Percentiles rank a stretch among this genome's conserved stretches.
Conservation (phyloP, 192 early-diverging fungal species). For the Coemansia sp. region DNA sequence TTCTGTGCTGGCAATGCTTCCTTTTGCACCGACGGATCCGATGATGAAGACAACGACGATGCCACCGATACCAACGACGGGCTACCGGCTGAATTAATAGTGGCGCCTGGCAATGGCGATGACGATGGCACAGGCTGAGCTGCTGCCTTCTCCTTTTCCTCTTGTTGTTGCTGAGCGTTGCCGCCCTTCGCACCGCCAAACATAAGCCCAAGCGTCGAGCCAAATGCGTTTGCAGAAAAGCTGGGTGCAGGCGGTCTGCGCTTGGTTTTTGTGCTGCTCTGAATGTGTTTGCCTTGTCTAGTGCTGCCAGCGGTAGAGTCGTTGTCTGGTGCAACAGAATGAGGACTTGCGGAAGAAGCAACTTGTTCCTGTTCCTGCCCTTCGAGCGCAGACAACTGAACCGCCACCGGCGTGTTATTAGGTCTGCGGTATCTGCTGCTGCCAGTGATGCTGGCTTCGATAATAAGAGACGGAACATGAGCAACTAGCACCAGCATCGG, state of each 20-base stretch:
- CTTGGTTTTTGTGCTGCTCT: conserved; percentile 13
- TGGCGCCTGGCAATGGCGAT: too few species aligned
- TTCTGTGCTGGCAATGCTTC: neutral
- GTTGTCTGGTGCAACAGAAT: too few species aligned
- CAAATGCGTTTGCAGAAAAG: conserved; percentile 15
- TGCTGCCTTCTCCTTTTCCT: neutral
- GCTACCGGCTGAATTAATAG: neutral
- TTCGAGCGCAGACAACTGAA: too few species aligned
- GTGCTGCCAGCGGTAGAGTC: neutral
- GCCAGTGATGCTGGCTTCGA: conserved; percentile 9
- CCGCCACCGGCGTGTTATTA: neutral
- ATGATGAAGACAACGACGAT: neutral
- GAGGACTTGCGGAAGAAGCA: neutral
- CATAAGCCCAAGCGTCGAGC: conserved; percentile 43
- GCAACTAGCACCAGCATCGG: conserved; percentile 33
- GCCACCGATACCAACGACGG: neutral
- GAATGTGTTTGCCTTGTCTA: conserved; percentile 14
- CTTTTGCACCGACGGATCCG: neutral
- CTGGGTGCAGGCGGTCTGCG: conserved; percentile 21
- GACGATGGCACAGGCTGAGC: neutral
- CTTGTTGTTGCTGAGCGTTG: neutral
- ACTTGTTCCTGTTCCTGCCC: neutral
- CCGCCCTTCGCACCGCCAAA: conserved; percentile 27
- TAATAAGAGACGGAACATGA: conserved; percentile 29
- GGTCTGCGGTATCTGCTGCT: neutral